Conservation (phyloP, 1,284 basidiomycete species). For the Trametes sp. region DNA sequence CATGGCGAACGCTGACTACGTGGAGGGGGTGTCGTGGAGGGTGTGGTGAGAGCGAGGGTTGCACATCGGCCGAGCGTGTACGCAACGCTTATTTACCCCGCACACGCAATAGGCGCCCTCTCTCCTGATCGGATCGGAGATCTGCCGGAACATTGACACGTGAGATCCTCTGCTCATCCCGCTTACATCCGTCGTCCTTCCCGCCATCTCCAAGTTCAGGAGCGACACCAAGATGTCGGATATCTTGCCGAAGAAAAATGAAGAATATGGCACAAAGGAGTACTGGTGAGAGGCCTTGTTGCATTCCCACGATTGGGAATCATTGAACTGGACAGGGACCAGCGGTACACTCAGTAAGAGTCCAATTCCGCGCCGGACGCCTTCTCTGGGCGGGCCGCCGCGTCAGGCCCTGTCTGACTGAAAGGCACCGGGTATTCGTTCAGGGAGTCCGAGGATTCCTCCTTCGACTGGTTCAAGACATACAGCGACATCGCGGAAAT, state of each 20-base stretch:
- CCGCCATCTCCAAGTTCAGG: background rate
- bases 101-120: slow-evolving; percentile 20
- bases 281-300: slow-evolving; percentile 66
- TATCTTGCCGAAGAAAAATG: slow-evolving; percentile 69
- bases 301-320: background rate
- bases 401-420: background rate
- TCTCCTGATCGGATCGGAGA: slow-evolving; percentile 18
- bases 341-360: slow-evolving; percentile 71
- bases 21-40: slow-evolving; percentile 9
- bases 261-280: slow-evolving; percentile 76
- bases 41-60: slow-evolving; percentile 14
- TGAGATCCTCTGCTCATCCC: slow-evolving; percentile 21
- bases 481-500: slow-evolving; percentile 71
- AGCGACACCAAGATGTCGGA: slow-evolving; percentile 36
- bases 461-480: slow-evolving; percentile 90
- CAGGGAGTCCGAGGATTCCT: slow-evolving; percentile 68
- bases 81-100: slow-evolving; percentile 28
- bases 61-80: slow-evolving; percentile 26
- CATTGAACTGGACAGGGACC: slow-evolving; percentile 55
- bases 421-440: background rate
- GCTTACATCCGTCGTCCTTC: slow-evolving; percentile 3
- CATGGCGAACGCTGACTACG: slow-evolving; percentile 22
- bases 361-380: slow-evolving; percentile 6
- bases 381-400: background rate
- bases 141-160: slow-evolving; percentile 11